Percentiles rank a stretch among this genome's conserved stretches.
These are phyloP conservation scores for Russula olivacea DNA, from an alignment of 768 basidiomycete genomes.

Conservation along the genomic window DNA sequence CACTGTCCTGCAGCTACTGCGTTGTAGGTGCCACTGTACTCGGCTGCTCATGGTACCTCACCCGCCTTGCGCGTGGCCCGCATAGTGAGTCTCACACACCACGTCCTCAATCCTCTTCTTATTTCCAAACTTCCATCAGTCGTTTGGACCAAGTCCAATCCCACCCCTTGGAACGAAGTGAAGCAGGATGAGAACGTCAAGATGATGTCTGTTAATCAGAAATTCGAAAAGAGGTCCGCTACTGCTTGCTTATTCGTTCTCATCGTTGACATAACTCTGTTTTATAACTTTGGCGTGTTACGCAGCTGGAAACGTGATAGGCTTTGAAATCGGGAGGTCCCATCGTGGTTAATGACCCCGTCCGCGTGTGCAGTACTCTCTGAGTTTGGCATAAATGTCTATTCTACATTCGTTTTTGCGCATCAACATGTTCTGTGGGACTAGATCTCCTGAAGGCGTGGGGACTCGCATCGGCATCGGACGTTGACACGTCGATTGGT, in stretches of 20 bases:
- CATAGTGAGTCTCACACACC: conserved; percentile 30
- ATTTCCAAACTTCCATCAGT: conserved; percentile 33
- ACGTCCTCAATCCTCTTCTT: neutral
- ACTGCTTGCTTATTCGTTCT: neutral
- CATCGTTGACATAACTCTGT: conserved; percentile 13
- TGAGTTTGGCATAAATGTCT: conserved; percentile 13
- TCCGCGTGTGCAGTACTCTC: conserved; percentile 8
- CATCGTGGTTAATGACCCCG: neutral
- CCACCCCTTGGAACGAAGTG: conserved; percentile 84
- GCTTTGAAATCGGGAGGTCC: conserved; percentile 38
- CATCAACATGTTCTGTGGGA: neutral
- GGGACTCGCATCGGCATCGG: neutral
- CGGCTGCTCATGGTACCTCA: conserved; percentile 42
- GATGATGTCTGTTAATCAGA: conserved; percentile 60
- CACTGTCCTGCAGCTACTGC: conserved; percentile 34
- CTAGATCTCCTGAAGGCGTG: neutral
- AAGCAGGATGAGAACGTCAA: conserved; percentile 72
- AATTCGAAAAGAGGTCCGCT: conserved; percentile 62
- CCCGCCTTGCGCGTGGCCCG: conserved; percentile 41
- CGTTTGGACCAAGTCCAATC: conserved; percentile 65
- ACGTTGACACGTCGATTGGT: neutral
- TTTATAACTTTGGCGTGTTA: conserved; percentile 2
- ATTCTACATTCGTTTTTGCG: neutral
- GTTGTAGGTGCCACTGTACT: conserved; percentile 43
- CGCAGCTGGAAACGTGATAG: conserved; percentile 74